Evolutionary conservation across 2,329 filamentous ascomycete species (phyloP).

Genomic region (Endoconidiophora laricicola): DNA sequence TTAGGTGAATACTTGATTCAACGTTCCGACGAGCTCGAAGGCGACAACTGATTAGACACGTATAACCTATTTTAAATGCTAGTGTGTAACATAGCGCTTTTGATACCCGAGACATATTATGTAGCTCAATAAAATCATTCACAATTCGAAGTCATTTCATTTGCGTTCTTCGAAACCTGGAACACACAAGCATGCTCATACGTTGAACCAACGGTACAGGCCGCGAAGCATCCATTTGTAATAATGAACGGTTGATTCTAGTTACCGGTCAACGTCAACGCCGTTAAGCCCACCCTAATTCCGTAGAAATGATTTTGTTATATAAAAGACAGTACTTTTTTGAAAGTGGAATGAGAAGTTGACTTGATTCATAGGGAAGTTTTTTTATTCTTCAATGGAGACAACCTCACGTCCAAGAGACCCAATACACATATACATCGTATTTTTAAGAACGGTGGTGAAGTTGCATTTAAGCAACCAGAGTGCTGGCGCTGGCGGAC

Average conservation of each 20-base stretch:
- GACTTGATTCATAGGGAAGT: constrained; percentile 7
- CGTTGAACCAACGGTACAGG: background rate
- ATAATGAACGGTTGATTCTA: constrained; percentile 8
- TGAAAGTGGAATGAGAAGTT: constrained; percentile 8
- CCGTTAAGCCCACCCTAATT: constrained; percentile 3
- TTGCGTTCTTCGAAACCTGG: background rate
- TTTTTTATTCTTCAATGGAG: constrained; percentile 11
- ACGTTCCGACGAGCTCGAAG: constrained; percentile 48
- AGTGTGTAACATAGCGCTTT: background rate
- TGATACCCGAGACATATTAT: background rate
- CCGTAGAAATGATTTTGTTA: background rate
- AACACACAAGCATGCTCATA: background rate
- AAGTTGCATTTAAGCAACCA: constrained; percentile 56
- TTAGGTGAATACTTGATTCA: constrained; percentile 56
- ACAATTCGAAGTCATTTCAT: background rate
- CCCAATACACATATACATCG: constrained; percentile 10
- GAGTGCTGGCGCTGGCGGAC: constrained; percentile 85
- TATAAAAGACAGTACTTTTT: background rate
- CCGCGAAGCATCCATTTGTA: constrained; percentile 3
- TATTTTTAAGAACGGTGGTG: constrained; percentile 5
- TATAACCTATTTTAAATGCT: background rate
- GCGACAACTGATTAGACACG: constrained; percentile 9
- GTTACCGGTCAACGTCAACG: constrained; percentile 2
- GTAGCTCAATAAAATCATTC: background rate
- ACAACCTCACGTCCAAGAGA: constrained; percentile 9